Conservation (phyloP, 2,329 filamentous ascomycete genomes). For the Hypocreales sp. region DNA sequence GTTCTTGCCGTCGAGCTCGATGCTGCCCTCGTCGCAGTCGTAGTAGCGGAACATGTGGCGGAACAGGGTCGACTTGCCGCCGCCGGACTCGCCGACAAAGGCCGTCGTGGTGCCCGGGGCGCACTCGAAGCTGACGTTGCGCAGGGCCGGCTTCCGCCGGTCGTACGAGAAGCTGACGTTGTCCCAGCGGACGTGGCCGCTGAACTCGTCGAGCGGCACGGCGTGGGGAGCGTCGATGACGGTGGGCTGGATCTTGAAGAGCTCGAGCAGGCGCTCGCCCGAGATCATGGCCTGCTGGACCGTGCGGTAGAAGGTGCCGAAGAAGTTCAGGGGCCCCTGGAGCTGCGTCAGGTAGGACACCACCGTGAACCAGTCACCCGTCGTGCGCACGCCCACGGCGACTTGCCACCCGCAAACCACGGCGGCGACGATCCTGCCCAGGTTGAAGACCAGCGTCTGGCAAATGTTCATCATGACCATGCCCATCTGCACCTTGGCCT, state of each 20-base stretch:
- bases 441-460: slow-evolving; percentile 67
- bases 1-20: slow-evolving; percentile 71
- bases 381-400: slow-evolving; percentile 43
- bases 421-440: slow-evolving; percentile 55
- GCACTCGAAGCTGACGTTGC: slow-evolving; percentile 74
- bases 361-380: slow-evolving; percentile 58
- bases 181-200: slow-evolving; percentile 73
- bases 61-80: slow-evolving; percentile 94
- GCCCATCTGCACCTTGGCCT: slow-evolving; percentile 62
- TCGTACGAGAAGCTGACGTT: slow-evolving; percentile 89
- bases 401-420: slow-evolving; percentile 68
- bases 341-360: slow-evolving; percentile 68
- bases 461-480: slow-evolving; percentile 69
- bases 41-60: slow-evolving; percentile 94
- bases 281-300: slow-evolving; percentile 97
- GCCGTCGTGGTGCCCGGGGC: slow-evolving; percentile 84
- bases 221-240: slow-evolving; percentile 65
- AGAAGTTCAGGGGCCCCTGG: slow-evolving; percentile 71
- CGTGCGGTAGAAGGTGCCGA: slow-evolving; percentile 88
- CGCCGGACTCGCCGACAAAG: slow-evolving; percentile 90
- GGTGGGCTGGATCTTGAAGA: slow-evolving; percentile 92
- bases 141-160: slow-evolving; percentile 66
- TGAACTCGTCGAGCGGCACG: slow-evolving; percentile 46
- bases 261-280: slow-evolving; percentile 81
- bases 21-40: slow-evolving; percentile 64